Base-by-base conservation (phyloP, 371 early-diverging fungal species). In the Smittium mucronatum region DNA sequence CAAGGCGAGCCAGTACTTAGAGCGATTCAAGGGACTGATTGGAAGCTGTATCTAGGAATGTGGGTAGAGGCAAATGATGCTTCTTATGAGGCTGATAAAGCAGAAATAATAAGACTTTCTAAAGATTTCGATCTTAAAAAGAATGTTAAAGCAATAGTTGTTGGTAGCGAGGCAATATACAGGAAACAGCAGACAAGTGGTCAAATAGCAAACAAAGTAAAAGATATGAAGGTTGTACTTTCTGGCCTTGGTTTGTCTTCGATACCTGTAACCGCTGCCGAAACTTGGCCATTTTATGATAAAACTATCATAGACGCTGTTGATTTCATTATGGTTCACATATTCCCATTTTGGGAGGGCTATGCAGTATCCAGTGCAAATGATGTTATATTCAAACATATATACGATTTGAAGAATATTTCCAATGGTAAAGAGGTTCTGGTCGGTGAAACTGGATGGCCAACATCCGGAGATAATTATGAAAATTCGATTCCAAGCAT, bases 261-360 rank as follows among this genome's bases (percentile, higher is more conserved):
- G 17, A 76, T 79, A n/a, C 70, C 75, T 15, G 84, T 87, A 11
- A 85, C 86, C n/a, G 77, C 78, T 1, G 82, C 83, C 2, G 87
- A 86, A 74, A 86, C 86, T 11, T 87, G 83, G 71, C 84, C 85
- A 63, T 73, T 75, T 70, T 77, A 83, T 57, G 76, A 80, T 34
- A 72, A 76, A 58, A 75, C 76, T 2, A 76, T 87, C 0, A 72
- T 85, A 16, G 77, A 79, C 1, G 78, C 80, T 15, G 76, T 86
- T 26, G 87, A 87, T 70, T 87, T 83, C 72, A 73, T 84, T 28
- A 80, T 81, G 72, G 84, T 86, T 81, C 85, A 87, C 71, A 85
- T 84, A 25, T 87, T 87, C 76, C 86, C 87, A 16, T 86, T 84
- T 76, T 86, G 87, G 87, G 86, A 87, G 70, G 86, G 85, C 67